Conservation (phyloP, 768 basidiomycete genomes). For the Naganishia onofrii region DNA sequence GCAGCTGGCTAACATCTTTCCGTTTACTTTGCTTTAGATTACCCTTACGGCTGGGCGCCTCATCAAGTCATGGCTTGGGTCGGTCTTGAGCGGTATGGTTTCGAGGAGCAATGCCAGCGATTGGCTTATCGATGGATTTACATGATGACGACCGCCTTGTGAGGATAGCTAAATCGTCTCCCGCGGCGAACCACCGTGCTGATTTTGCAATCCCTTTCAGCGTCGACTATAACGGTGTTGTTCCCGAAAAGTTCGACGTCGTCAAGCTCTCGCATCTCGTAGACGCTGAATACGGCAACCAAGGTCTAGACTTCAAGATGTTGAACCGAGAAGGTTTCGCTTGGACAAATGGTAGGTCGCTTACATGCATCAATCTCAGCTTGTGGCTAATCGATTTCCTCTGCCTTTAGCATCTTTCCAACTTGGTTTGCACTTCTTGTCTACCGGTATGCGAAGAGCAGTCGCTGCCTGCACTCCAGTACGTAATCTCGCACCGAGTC, state of each 20-base stretch:
- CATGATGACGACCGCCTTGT: conserved; percentile 60
- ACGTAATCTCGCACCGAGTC: conserved; percentile 25
- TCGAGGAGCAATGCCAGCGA: conserved; percentile 85
- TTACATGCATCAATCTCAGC: no score
- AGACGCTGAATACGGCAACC: conserved; percentile 77
- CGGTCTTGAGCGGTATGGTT: conserved; percentile 92
- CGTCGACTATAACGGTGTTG: conserved; percentile 95
- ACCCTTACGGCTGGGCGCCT: conserved; percentile 70
- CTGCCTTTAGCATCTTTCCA: conserved; percentile 77
- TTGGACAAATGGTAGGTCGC: conserved; percentile 87
- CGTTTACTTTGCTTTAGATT: conserved; percentile 49
- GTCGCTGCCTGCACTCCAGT: conserved; percentile 79
- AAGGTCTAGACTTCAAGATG: conserved; percentile 93
- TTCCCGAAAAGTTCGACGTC: conserved; percentile 98
- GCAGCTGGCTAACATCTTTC: not conserved
- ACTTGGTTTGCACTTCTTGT: conserved; percentile 90
- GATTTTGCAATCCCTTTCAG: conserved; percentile 68
- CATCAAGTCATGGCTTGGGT: conserved; percentile 99
- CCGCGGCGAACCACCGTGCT: not conserved
- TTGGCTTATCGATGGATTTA: conserved; percentile 96
- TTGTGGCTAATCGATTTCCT: not conserved
- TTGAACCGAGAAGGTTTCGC: conserved; percentile 97
- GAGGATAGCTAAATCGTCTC: not conserved
- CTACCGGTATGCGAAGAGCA: conserved; percentile 89
- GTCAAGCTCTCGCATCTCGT: conserved; percentile 93